phyloP scores from a whole-genome alignment of 805 yeast genomes.

The Zygosaccharomyces bisporus region DNA sequence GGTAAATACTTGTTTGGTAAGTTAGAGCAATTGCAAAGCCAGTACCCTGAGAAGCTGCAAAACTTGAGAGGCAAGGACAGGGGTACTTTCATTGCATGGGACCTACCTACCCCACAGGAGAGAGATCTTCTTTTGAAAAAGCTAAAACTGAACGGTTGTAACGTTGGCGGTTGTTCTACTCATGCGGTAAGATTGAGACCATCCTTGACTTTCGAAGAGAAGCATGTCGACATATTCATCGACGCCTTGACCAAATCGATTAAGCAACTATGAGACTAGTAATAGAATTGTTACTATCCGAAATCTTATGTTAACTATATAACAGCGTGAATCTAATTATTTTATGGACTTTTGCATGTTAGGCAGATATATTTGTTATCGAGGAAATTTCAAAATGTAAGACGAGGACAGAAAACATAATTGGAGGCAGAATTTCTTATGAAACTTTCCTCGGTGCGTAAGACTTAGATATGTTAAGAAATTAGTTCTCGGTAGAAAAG shows the following conservation, averaged over 20 bases:
- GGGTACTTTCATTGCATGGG: slow-evolving; percentile 68
- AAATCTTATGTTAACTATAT: not conserved
- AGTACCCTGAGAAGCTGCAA: slow-evolving; percentile 41
- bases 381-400: no score
- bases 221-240: slow-evolving; percentile 57
- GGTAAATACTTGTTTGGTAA: slow-evolving; percentile 52
- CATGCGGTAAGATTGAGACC: slow-evolving; percentile 61
- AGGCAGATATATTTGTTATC: no score
- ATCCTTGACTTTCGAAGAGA: slow-evolving; percentile 54
- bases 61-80: slow-evolving; percentile 60
- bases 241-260: slow-evolving; percentile 39
- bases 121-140: slow-evolving; percentile 47
- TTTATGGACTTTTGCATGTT: no score
- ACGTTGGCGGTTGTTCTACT: slow-evolving; percentile 68
- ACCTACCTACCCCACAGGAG: slow-evolving; percentile 40
- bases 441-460: no score
- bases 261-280: slow-evolving; percentile 14
- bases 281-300: not conserved
- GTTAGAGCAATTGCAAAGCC: slow-evolving; percentile 37
- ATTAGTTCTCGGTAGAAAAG: no score
- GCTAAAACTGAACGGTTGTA: slow-evolving; percentile 52
- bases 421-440: no score
- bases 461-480: no score
- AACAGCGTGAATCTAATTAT: no score
- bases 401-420: no score